A percentile compares a stretch with the other conserved stretches of the same genome.
These are phyloP conservation scores for Neonectria coccinea DNA, from an alignment of 2,329 filamentous ascomycete species.

Conservation along the genomic window DNA sequence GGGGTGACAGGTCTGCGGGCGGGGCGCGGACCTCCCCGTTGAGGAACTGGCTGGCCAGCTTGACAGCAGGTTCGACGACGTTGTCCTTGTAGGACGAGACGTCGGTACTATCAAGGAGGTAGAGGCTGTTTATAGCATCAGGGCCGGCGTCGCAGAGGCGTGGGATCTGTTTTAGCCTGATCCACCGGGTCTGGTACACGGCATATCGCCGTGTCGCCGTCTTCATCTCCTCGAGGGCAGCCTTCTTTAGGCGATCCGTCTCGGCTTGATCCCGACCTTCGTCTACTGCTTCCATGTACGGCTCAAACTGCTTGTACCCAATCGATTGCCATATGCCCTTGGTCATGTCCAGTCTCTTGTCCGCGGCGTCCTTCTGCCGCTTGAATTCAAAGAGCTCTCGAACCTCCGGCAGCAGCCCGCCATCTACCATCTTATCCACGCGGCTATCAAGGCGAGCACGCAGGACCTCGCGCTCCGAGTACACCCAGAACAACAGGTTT, in stretches of 20 bases:
- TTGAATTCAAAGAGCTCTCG: constrained; percentile 59
- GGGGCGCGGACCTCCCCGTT: constrained; percentile 63
- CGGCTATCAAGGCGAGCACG: constrained; percentile 78
- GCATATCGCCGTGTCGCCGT: constrained; percentile 89
- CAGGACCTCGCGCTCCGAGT: constrained; percentile 77
- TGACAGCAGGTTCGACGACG: constrained; percentile 74
- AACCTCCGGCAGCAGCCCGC: constrained; percentile 63
- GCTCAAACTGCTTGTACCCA: constrained; percentile 90
- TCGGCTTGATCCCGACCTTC: constrained; percentile 48
- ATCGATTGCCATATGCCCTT: constrained; percentile 97
- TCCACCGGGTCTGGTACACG: constrained; percentile 86
- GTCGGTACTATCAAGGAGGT: constrained; percentile 84
- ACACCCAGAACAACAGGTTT: constrained; percentile 86
- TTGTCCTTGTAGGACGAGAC: constrained; percentile 68
- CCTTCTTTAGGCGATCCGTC: constrained; percentile 65
- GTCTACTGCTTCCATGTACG: constrained; percentile 69
- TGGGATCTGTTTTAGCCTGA: constrained; percentile 82
- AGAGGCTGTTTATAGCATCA: constrained; percentile 69
- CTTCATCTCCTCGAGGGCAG: constrained; percentile 81
- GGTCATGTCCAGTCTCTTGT: constrained; percentile 73
- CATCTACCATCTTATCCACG: constrained; percentile 84
- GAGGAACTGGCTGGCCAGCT: constrained; percentile 74
- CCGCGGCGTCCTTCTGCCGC: constrained; percentile 53
- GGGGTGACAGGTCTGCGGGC: constrained; percentile 61
- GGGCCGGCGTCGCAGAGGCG: constrained; percentile 68